A percentile compares a stretch with the other conserved stretches of the same genome.
Conservation (phyloP, 208 protist species). For the Herpetomonas tarakana region DNA sequence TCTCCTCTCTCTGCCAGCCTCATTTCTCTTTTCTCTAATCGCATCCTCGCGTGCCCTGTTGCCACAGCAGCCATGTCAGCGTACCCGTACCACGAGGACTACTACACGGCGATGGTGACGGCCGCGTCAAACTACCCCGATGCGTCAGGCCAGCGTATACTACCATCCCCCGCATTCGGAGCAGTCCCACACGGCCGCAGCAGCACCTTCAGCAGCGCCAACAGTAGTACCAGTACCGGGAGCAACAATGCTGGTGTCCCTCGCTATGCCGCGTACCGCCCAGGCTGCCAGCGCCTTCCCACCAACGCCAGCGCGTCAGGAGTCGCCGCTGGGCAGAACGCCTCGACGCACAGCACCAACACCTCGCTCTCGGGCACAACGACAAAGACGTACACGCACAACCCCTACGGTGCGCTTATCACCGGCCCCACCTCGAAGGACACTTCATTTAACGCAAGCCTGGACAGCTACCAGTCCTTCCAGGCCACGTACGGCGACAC, state of each 20-base stretch:
- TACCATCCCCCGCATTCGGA: conserved; percentile 1
- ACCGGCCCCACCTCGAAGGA: background rate
- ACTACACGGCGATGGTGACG: conserved; percentile 59
- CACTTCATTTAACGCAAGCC: conserved; percentile 6
- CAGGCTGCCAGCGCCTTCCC: conserved; percentile 3
- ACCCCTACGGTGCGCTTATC: conserved; percentile 58
- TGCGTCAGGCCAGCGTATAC: conserved; percentile 1
- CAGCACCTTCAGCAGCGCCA: conserved; percentile 11
- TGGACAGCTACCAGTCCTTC: conserved; percentile 27
- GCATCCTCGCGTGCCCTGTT: no score
- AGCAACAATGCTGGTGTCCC: background rate
- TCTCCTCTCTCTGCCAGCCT: no score
- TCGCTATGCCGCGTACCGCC: background rate
- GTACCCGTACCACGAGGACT: conserved; percentile 17
- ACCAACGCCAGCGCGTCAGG: no score
- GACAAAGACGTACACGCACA: conserved; percentile 51
- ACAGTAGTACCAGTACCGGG: conserved; percentile 12
- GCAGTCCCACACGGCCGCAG: conserved; percentile 19
- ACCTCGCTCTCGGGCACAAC: background rate
- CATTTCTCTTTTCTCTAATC: no score
- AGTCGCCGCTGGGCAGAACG: background rate
- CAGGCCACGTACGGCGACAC: conserved; percentile 10
- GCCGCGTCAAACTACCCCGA: conserved; percentile 36
- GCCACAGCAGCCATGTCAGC: no score
- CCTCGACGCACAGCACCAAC: background rate